Conservation (phyloP, 495 filamentous ascomycete species). For the Neurospora intermedia region DNA sequence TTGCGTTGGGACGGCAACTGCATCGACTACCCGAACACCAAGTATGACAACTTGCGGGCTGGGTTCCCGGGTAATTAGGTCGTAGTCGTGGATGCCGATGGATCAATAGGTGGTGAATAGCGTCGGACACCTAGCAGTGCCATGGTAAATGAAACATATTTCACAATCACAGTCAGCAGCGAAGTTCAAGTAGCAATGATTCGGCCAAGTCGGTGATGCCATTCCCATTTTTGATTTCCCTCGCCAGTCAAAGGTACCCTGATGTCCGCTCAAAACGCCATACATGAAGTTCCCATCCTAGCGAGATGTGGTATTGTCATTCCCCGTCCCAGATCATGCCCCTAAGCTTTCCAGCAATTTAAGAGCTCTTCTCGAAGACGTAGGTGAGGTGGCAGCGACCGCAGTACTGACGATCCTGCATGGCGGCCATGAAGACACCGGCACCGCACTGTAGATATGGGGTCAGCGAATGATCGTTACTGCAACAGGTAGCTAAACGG, state of each 20-base stretch:
- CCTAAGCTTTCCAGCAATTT: slow-evolving; percentile 8
- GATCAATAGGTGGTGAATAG: neutral
- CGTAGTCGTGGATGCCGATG: neutral
- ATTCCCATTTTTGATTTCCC: slow-evolving; percentile 25
- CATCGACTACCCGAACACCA: slow-evolving; percentile 58
- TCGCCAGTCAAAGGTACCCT: slow-evolving; percentile 22
- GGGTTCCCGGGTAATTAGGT: slow-evolving; percentile 39
- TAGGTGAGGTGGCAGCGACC: slow-evolving; percentile 99
- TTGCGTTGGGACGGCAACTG: slow-evolving; percentile 58
- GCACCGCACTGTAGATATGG: slow-evolving; percentile 68
- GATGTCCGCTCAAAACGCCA: slow-evolving; percentile 25
- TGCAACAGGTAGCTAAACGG: too few relatives aligned
- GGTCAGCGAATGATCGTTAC: slow-evolving; percentile 15
- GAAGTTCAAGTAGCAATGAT: neutral
- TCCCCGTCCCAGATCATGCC: slow-evolving; percentile 9
- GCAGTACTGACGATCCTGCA: slow-evolving; percentile 99
- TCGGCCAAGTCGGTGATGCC: slow-evolving; percentile 10
- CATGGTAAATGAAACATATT: neutral
- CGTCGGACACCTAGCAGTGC: neutral
- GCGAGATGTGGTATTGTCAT: slow-evolving; percentile 19
- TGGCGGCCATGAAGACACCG: slow-evolving; percentile 99
- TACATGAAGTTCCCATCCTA: slow-evolving; percentile 16
- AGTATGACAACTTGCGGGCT: slow-evolving; percentile 68
- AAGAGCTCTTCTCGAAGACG: slow-evolving; percentile 78
- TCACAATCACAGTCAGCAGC: neutral